Base-by-base conservation (phyloP, 495 filamentous ascomycete species). In the Lasiosphaeriaceae sp. region DNA sequence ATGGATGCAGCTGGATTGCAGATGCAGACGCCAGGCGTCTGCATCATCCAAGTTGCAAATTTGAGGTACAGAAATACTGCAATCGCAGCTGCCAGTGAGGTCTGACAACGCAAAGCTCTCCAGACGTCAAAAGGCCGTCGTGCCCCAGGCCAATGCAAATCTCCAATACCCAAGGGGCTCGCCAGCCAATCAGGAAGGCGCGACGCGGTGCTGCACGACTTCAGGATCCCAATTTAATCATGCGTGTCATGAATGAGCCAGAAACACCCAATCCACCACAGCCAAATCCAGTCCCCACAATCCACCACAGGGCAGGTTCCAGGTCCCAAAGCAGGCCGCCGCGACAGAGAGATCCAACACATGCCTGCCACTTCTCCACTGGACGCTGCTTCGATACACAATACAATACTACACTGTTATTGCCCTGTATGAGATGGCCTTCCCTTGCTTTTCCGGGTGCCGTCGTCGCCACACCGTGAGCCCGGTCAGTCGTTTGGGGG, bases 201-300 rank as follows among this genome's bases (percentile, higher is more conserved):
- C 57, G 57, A 71, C 68, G 66, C 68, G 68, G 21, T 67, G 49
- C 61, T 66, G 66, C 63, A 71, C 66, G 58, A 58, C 63, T 61
- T 60, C 20, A 49, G 19, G 55, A 66, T 58, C 43, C 54, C 62
- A 66, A 68, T 70, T 66, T 64, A 66, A 68, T 52, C 62, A 66
- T 64, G 61, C 65, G 63, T 70, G 67, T 69, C 66, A 68, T 62
- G 61, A 31, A 61, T 37, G 46, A 56, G 51, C 55, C 44, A 61
- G 54, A 57, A 57, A 61, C 48, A 45, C 44, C 63, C 63, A 68
- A 64, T 69, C 63, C 66, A 59, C 51, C 39, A 16, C 45, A 52
- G 11, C 57, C 54, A 56, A 50, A 39, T 52, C 46, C 19, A 17
- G 45, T 35, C 55, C 58, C 39, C 39, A 46, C 37, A 55, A 49